phyloP scores from a whole-genome alignment of 164 flowering plant genomes.

The Warburgia ugandensis region DNA sequence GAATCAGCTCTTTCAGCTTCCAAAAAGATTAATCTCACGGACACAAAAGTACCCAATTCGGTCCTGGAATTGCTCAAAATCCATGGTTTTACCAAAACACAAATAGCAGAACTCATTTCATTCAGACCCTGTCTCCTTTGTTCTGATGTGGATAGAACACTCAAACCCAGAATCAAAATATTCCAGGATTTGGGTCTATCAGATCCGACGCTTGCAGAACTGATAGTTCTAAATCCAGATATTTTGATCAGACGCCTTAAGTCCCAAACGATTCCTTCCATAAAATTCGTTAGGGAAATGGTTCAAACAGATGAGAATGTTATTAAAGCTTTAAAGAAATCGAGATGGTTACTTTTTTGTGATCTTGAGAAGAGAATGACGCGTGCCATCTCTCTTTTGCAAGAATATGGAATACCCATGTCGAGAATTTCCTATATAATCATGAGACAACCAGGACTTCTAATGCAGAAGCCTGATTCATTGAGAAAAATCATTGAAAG shows the following conservation, averaged over 20 bases:
- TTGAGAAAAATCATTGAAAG: conserved; percentile 2
- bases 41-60: background rate
- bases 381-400: conserved; percentile 4
- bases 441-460: conserved; percentile 1
- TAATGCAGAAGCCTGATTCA: background rate
- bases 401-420: conserved; percentile 2
- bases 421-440: background rate
- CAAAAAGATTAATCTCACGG: background rate
- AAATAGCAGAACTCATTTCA: conserved; percentile 3
- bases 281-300: background rate
- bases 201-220: background rate
- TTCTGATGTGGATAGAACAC: conserved; percentile 5
- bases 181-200: conserved; percentile 12
- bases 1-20: conserved; percentile 6
- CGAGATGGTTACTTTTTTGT: background rate
- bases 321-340: conserved; percentile 1
- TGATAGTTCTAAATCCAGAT: background rate
- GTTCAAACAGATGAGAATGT: conserved; percentile 3
- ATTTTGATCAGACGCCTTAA: conserved; percentile 2
- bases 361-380: background rate
- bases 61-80: conserved; percentile 8
- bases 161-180: conserved; percentile 5
- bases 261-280: background rate
- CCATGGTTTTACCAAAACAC: conserved; percentile 7
- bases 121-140: conserved; percentile 1